Evolutionary conservation across 139 green algal species (phyloP).

Genomic region (Tetraselmis striata): DNA sequence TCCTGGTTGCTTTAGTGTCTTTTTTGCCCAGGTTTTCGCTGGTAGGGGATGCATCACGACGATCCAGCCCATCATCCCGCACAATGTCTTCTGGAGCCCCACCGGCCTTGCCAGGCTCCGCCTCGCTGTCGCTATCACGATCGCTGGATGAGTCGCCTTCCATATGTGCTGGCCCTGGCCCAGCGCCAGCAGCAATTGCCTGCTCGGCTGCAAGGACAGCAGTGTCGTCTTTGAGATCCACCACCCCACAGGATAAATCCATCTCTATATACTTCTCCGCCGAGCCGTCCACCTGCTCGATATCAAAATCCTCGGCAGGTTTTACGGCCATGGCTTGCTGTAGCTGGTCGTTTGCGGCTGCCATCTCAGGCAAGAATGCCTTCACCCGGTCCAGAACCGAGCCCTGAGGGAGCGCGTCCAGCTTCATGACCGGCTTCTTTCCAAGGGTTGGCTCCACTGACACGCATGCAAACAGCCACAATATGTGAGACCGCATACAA

Average conservation of each 20-base stretch:
- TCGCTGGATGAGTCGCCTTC: neutral
- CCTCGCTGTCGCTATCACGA: neutral
- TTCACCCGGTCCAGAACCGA: neutral
- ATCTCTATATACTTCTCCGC: neutral
- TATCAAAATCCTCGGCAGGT: neutral
- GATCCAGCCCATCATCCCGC: too few species aligned
- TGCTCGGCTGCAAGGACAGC: neutral
- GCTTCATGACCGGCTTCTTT: neutral
- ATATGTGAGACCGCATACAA: too few species aligned
- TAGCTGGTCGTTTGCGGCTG: neutral
- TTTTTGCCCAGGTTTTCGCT: too few species aligned
- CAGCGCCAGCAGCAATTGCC: neutral
- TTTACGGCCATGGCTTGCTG: neutral
- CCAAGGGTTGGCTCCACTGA: neutral
- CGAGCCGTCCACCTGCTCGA: neutral
- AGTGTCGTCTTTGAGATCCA: neutral
- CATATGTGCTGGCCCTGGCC: neutral
- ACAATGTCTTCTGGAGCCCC: too few species aligned
- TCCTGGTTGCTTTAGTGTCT: too few species aligned
- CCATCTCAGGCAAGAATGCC: neutral
- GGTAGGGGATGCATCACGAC: too few species aligned
- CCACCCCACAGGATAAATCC: neutral
- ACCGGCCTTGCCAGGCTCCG: too few species aligned
- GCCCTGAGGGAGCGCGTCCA: neutral
- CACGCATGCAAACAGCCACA: neutral